Conservation (phyloP, 108 stramenopile species). For the Cyclotella cryptica region DNA sequence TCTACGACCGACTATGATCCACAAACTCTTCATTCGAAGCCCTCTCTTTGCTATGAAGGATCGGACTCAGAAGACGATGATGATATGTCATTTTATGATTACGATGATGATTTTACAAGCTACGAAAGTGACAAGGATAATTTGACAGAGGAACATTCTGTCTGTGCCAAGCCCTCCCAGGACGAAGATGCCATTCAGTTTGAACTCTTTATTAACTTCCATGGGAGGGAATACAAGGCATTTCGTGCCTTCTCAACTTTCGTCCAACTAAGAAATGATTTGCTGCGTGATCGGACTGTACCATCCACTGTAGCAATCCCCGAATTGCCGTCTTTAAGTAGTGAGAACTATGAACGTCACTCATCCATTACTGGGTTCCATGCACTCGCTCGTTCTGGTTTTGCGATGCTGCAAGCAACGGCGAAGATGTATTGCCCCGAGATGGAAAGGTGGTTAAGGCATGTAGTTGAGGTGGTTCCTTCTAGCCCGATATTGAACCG, state of each 20-base stretch:
- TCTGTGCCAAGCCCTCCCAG: background rate
- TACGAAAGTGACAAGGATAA: constrained; percentile 21
- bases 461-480: constrained; percentile 68
- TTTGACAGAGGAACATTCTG: constrained; percentile 8
- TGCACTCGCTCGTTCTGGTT: constrained; percentile 62
- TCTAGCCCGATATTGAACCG: constrained; percentile 67
- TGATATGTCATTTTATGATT: constrained; percentile 56
- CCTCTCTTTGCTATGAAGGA: constrained; percentile 39
- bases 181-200: constrained; percentile 73
- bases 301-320: constrained; percentile 58
- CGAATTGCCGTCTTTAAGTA: constrained; percentile 60
- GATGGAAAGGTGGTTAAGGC: constrained; percentile 75
- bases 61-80: constrained; percentile 53
- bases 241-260: constrained; percentile 75
- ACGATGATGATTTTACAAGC: constrained; percentile 43
- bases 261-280: constrained; percentile 71
- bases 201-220: constrained; percentile 71
- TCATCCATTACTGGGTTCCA: constrained; percentile 9
- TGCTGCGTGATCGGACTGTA: constrained; percentile 50
- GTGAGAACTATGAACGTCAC: constrained; percentile 19
- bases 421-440: constrained; percentile 72
- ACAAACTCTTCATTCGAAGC: constrained; percentile 12
- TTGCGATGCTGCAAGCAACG: constrained; percentile 72
- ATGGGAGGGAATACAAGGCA: constrained; percentile 76
- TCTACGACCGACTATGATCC: background rate